Percentiles rank a stretch among this genome's conserved stretches.
phyloP scores from a whole-genome alignment of 2,329 filamentous ascomycete species.

The Immersiporthe knoxdaviesiana region DNA sequence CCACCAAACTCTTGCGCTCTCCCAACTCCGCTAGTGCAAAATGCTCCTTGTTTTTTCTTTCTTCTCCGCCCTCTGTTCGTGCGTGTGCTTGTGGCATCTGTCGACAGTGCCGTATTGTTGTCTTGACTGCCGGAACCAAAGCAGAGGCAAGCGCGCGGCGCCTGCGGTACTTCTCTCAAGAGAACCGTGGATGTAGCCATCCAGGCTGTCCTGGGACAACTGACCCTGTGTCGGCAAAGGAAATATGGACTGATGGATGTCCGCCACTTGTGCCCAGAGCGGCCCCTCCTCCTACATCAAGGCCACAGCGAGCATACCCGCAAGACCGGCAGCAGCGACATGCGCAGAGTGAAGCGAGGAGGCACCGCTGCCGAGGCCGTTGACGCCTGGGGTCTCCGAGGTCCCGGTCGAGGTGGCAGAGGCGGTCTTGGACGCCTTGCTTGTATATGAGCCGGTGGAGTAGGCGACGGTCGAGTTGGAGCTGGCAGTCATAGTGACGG shows the following conservation, averaged over 20 bases:
- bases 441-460: conserved; percentile 35
- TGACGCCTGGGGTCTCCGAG: conserved; percentile 41
- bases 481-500: conserved; percentile 37
- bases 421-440: conserved; percentile 29
- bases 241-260: conserved; percentile 37
- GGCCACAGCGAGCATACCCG: conserved; percentile 54
- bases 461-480: conserved; percentile 38
- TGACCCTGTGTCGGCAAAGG: conserved; percentile 27
- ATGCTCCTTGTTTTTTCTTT: conserved; percentile 13
- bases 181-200: conserved; percentile 9
- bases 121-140: conserved; percentile 19
- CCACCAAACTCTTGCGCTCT: conserved; percentile 28
- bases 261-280: conserved; percentile 28
- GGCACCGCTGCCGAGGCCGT: conserved; percentile 38
- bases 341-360: conserved; percentile 48
- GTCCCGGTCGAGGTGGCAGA: conserved; percentile 36
- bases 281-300: conserved; percentile 50
- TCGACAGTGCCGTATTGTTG: conserved; percentile 14
- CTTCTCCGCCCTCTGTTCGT: neutral
- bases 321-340: conserved; percentile 53
- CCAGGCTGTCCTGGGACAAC: conserved; percentile 6
- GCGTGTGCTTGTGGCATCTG: neutral
- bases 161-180: conserved; percentile 16
- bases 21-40: conserved; percentile 26
- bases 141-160: conserved; percentile 26